Base-by-base conservation (phyloP, 2,329 filamentous ascomycete species). In the Knufia petricola region DNA sequence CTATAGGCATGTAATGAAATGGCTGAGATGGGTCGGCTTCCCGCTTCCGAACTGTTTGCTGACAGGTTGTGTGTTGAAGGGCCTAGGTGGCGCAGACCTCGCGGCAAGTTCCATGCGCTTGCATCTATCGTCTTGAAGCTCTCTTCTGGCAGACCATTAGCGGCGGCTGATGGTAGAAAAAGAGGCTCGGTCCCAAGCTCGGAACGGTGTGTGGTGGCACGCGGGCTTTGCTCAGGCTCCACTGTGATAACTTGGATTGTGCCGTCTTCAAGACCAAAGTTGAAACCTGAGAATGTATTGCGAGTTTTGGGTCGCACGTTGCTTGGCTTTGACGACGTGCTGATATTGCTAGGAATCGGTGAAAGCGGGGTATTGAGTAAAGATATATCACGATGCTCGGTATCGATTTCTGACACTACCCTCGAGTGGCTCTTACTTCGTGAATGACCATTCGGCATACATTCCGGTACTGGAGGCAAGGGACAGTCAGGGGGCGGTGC, bases 401-500 rank as follows among this genome's bases (percentile, higher is more conserved):
- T 38, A n/a, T 12, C 17, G n/a, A 30, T 10, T 2, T 39, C 21
- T 20, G 32, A 28, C 44, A 39, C 28, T 17, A 34, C 28, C 23
- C 44, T 38, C 8, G 23, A 24, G 7, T 28, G 7, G 19, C 24
- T 39, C 15, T 15, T 9, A 9, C 31, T 13, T 8, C 24, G 20
- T 17, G 19, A 19, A 19, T 30, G 44, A n/a, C 34, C 12, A 9
- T n/a, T 10, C 4, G 21, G 8, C 20, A 20, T 15, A 21, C 34
- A 7, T n/a, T 30, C 20, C 12, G 65, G 66, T 28, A 63, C 58
- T 4, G 65, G 61, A 19, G 66, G 67, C 28, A 68, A 55, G 2
- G 66, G 61, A 30, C 63, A 61, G 13, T 65, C 62, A 12, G 67
- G 66, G 12, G 67, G 66, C 6, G 54, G 50, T 26, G 66, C 65